Conservation (phyloP, 129 eudicot genomes). For the Artemisia annua region DNA sequence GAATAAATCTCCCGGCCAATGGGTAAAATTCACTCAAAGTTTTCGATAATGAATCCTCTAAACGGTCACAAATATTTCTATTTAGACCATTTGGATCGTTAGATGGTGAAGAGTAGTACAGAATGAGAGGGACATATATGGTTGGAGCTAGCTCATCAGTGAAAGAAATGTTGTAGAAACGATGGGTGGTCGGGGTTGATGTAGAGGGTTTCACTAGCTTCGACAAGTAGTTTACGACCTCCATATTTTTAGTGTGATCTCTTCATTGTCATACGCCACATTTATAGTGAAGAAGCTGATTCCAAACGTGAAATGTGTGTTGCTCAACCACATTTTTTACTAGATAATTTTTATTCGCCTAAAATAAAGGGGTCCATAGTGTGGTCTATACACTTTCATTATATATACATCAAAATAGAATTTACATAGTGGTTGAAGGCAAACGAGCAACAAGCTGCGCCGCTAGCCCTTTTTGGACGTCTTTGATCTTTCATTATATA, state of each 20-base stretch:
- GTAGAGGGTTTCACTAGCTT: slow-evolving; percentile 25
- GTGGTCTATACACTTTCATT: neutral
- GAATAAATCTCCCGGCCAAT: slow-evolving; percentile 37
- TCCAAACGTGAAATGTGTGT: neutral
- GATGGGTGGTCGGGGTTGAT: slow-evolving; percentile 19
- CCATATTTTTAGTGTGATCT: slow-evolving; percentile 14
- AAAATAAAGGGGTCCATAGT: no score
- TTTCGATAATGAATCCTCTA: slow-evolving; percentile 22
- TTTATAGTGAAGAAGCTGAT: slow-evolving; percentile 7
- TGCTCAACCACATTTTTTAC: slow-evolving; percentile 6
- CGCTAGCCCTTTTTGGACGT: no score
- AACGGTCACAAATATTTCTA: slow-evolving; percentile 18
- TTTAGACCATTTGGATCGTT: neutral
- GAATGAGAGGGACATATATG: slow-evolving; percentile 31
- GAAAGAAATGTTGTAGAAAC: slow-evolving; percentile 27
- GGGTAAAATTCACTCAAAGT: slow-evolving; percentile 38
- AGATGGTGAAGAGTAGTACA: slow-evolving; percentile 29
- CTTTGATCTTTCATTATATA: neutral
- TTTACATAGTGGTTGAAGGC: no score
- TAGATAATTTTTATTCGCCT: no score
- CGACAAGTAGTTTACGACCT: slow-evolving; percentile 10
- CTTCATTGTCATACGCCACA: neutral
- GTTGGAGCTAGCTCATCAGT: slow-evolving; percentile 38
- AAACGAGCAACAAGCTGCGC: no score
- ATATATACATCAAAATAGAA: no score